phyloP scores from a whole-genome alignment of 495 filamentous ascomycete species.

The Cercophora scortea region DNA sequence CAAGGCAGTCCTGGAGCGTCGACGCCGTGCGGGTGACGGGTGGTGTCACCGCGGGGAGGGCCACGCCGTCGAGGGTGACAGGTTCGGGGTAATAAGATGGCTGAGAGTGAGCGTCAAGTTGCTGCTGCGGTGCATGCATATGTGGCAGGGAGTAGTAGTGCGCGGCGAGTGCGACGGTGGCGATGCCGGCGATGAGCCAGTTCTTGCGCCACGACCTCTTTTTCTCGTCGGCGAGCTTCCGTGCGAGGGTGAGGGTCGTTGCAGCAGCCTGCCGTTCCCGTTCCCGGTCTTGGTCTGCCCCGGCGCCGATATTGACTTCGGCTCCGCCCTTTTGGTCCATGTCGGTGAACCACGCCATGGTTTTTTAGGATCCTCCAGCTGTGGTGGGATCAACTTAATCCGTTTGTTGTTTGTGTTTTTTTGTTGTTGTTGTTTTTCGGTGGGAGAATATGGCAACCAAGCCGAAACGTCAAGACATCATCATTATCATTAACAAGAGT shows the following conservation, averaged over 20 bases:
- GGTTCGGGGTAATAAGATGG: not conserved
- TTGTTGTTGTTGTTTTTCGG: no score
- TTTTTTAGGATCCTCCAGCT: no score
- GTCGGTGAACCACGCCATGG: no score
- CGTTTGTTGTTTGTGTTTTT: no score
- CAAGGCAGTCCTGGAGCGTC: conserved; percentile 1
- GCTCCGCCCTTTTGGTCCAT: no score
- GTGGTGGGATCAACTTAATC: no score
- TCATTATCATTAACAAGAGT: no score
- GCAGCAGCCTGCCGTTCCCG: no score
- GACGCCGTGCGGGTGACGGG: not conserved
- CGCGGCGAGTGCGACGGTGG: not conserved
- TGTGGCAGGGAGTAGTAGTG: not conserved
- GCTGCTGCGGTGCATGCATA: not conserved
- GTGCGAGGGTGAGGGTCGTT: not conserved
- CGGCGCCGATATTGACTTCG: no score
- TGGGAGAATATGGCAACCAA: no score
- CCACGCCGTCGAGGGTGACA: not conserved
- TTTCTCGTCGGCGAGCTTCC: not conserved
- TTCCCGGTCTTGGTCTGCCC: no score
- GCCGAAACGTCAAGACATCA: no score
- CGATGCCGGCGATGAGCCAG: conserved; percentile 1
- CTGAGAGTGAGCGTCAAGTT: not conserved
- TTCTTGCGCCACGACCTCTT: not conserved
- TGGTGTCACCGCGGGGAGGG: not conserved